These are phyloP conservation scores for Roridomyces roridus DNA, from an alignment of 768 basidiomycete species.

Conservation along the genomic window DNA sequence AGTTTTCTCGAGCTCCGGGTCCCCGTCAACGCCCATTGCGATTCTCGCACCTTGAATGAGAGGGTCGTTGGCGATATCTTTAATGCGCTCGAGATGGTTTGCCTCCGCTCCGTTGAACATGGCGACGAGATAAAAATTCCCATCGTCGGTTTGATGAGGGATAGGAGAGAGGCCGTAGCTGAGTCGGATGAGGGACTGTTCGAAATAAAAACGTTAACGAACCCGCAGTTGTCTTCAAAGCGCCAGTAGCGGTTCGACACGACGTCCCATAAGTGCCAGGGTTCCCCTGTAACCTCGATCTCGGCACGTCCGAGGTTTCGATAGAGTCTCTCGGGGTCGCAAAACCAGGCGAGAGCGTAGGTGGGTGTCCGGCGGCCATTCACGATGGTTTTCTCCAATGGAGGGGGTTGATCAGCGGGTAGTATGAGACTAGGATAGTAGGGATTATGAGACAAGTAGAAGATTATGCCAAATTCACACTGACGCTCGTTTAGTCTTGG, in stretches of 20 bases:
- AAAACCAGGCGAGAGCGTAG: slow-evolving; percentile 1
- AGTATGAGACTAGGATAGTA: not conserved
- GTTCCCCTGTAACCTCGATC: not conserved
- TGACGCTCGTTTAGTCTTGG: too few species aligned
- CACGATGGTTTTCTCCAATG: not conserved
- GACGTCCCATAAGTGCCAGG: not conserved
- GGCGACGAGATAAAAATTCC: not conserved
- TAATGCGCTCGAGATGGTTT: slow-evolving; percentile 1
- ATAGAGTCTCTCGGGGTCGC: not conserved
- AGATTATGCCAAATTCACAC: too few species aligned
- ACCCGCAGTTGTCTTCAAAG: not conserved
- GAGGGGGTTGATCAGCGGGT: not conserved
- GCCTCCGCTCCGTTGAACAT: slow-evolving; percentile 3
- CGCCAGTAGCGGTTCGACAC: not conserved
- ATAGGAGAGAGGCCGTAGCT: slow-evolving; percentile 2
- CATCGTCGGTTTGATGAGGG: not conserved
- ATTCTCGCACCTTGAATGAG: slow-evolving; percentile 2
- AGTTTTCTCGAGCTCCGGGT: not conserved
- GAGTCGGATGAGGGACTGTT: not conserved
- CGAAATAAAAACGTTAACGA: not conserved
- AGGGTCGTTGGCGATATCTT: slow-evolving; percentile 1
- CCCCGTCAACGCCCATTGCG: slow-evolving; percentile 2
- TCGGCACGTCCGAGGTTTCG: not conserved
- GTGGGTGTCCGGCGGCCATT: slow-evolving; percentile 1
- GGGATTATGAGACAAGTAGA: too few species aligned